Base-by-base conservation (phyloP, 495 filamentous ascomycete genomes). In the Daldinia vernicosa region DNA sequence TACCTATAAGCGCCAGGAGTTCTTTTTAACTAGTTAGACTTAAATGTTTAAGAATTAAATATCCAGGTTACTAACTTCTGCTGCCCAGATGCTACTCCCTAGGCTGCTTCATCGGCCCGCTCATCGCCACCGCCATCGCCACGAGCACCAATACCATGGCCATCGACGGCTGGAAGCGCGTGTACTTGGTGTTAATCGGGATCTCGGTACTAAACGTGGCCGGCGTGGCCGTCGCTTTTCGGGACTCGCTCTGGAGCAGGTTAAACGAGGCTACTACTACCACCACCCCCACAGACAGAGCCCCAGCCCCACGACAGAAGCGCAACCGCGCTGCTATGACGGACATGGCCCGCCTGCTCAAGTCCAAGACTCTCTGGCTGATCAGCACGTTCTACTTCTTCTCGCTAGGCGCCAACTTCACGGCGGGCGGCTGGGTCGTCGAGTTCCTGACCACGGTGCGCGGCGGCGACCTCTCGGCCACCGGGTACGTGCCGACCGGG, bases 401-500 rank as follows among this genome's bases (percentile, higher is more conserved):
- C 57, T 80, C 80, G 66, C 75, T 84, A 1, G 85, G 84, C 0
- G 81, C 78, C 6, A 73, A 66, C 12, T 75, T 83, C 7, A 84
- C 83, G 11, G 80, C 83, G 11, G 80, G 82, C 6, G 84, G 85
- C 59, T 82, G 79, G 80, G 76, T 82, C 0, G 89, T 92, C 35
- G 88, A 90, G 24, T 92, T 90, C 78, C 77, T 92, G 50, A 88
- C 92, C 57, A 86, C 77, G 37, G 89, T 89, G 66, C 88, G 91
- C 4, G 78, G 85, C 56, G 90, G 89, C 9, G 80, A 87, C 37
- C 85, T 90, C 2, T 76, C 83, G 0, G 79, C 78, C 4, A 85
- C 91, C 15, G 90, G 91, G 19, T 93, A 91, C 72, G 89, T 93
- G 24, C 90, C 90, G 15, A 83, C 89, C 0, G 90, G 89, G 7